These are phyloP conservation scores for Pachysandra terminalis DNA, from an alignment of 164 flowering plant species.

Conservation along the genomic window DNA sequence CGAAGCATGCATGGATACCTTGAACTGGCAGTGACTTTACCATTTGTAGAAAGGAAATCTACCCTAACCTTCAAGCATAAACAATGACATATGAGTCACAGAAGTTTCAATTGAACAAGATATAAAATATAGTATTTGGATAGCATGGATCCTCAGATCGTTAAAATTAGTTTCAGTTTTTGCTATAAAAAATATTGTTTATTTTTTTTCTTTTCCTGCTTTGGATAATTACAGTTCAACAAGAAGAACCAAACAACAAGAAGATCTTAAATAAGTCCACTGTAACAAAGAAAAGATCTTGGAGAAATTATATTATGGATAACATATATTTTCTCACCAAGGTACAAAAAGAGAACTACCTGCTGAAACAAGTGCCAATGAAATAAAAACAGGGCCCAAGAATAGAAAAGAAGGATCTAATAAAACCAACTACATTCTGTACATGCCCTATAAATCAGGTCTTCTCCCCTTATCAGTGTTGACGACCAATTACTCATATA, in stretches of 20 bases:
- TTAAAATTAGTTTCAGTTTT: not conserved
- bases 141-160: not conserved
- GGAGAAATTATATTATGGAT: too few relatives aligned
- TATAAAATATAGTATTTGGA: not conserved
- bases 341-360: too few relatives aligned
- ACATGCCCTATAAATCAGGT: not conserved
- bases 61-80: slow-evolving; percentile 58
- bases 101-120: not conserved
- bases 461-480: not conserved
- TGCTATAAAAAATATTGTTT: too few relatives aligned
- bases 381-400: not conserved
- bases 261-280: not conserved
- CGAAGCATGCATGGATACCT: slow-evolving; percentile 67
- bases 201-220: too few relatives aligned
- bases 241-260: not conserved
- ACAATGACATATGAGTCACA: slow-evolving; percentile 1
- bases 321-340: too few relatives aligned
- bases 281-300: too few relatives aligned
- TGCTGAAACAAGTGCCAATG: too few relatives aligned
- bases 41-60: slow-evolving; percentile 57
- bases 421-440: not conserved
- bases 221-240: too few relatives aligned
- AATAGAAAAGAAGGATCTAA: too few relatives aligned
- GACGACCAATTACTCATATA: too few relatives aligned
- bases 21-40: slow-evolving; percentile 47